Percentiles rank a stretch among this genome's conserved stretches.
Conservation (phyloP, 306 rosid genomes). For the Spatholobus suberectus region DNA sequence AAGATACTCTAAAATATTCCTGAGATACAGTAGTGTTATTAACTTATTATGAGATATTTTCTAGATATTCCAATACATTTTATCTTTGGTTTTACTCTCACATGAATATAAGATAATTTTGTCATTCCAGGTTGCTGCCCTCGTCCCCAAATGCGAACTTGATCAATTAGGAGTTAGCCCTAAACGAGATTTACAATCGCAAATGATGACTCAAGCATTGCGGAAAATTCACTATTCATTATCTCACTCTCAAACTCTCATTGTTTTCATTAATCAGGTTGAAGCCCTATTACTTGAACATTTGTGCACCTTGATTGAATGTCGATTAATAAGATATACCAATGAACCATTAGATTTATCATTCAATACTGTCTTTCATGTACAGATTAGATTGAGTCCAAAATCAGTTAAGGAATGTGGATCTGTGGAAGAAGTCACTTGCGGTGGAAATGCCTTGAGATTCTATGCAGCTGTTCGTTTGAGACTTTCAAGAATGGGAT, state of each 20-base stretch:
- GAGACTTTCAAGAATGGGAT: slow-evolving; percentile 67
- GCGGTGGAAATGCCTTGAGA: slow-evolving; percentile 92
- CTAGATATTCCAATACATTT: slow-evolving; percentile 8
- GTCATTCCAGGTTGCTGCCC: slow-evolving; percentile 86
- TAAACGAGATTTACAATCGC: slow-evolving; percentile 55
- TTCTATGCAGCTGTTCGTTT: slow-evolving; percentile 84
- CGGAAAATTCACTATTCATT: slow-evolving; percentile 79
- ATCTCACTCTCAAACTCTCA: slow-evolving; percentile 63
- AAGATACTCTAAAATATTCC: background rate
- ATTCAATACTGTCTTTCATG: slow-evolving; percentile 19
- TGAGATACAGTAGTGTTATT: background rate
- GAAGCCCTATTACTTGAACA: slow-evolving; percentile 18
- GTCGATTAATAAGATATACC: slow-evolving; percentile 14
- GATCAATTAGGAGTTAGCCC: slow-evolving; percentile 57
- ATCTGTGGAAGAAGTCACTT: slow-evolving; percentile 70
- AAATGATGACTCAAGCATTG: slow-evolving; percentile 75
- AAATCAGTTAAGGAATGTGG: slow-evolving; percentile 53
- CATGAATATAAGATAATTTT: slow-evolving; percentile 30
- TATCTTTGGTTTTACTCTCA: slow-evolving; percentile 22
- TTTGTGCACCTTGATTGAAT: slow-evolving; percentile 25
- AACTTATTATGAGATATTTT: slow-evolving; percentile 9
- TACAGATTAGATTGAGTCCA: slow-evolving; percentile 68
- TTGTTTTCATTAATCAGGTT: slow-evolving; percentile 85
- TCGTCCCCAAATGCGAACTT: slow-evolving; percentile 77
- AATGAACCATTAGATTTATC: slow-evolving; percentile 21